phyloP scores from a whole-genome alignment of 352 stramenopile species.

The Phytophthora cryptogea region DNA sequence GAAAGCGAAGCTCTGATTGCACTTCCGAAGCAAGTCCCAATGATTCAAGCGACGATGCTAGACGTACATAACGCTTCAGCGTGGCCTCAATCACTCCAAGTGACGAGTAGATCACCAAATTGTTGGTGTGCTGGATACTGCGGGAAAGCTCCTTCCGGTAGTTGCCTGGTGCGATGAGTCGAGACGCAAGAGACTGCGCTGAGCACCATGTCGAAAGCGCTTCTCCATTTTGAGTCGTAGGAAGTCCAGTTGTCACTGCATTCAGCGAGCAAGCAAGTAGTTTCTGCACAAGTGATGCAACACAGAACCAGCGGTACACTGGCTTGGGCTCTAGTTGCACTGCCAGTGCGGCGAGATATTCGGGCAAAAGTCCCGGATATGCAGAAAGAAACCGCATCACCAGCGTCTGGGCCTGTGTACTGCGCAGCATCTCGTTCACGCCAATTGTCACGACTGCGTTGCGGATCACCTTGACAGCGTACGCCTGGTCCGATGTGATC shows the following conservation, averaged over 20 bases:
- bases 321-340: constrained; percentile 76
- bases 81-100: constrained; percentile 70
- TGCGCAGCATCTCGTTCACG: constrained; percentile 65
- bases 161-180: constrained; percentile 69
- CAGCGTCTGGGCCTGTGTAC: constrained; percentile 53
- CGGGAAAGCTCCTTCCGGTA: constrained; percentile 84
- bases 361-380: constrained; percentile 65
- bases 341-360: constrained; percentile 61
- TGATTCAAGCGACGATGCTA: constrained; percentile 32
- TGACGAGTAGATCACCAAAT: constrained; percentile 75
- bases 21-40: constrained; percentile 41
- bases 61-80: constrained; percentile 55
- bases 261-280: constrained; percentile 61
- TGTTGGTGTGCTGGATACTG: constrained; percentile 75
- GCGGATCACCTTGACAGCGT: constrained; percentile 67
- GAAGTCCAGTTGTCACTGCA: constrained; percentile 33
- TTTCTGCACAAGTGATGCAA: constrained; percentile 72
- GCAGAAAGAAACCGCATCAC: constrained; percentile 57
- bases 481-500: constrained; percentile 45
- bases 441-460: constrained; percentile 67
- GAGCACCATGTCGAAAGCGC: constrained; percentile 46
- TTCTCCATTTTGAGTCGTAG: constrained; percentile 13
- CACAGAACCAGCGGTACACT: constrained; percentile 80
- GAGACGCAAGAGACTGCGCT: constrained; percentile 52
- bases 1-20: constrained; percentile 65